phyloP scores from a whole-genome alignment of 192 early-diverging fungal species.

The Podochytrium sp. region DNA sequence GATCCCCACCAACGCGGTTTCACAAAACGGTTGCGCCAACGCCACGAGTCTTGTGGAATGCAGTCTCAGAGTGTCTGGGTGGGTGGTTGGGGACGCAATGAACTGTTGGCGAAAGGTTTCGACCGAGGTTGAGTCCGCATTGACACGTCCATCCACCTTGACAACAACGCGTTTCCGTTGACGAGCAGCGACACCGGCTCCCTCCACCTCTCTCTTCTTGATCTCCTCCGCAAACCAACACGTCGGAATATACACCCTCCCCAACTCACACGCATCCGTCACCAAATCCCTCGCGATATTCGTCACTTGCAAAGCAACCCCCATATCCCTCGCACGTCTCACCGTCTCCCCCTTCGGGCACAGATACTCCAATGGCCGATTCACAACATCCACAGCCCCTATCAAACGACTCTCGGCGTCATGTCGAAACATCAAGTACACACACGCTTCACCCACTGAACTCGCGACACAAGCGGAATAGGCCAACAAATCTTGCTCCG shows the following conservation, averaged over 20 bases:
- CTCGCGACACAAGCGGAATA: constrained; percentile 38
- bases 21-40: constrained; percentile 1
- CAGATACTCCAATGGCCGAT: neutral
- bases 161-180: neutral
- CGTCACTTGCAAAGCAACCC: constrained; percentile 46
- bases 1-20: constrained; percentile 31
- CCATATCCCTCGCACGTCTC: constrained; percentile 30
- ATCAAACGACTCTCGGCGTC: neutral
- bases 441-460: constrained; percentile 37
- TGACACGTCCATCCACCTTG: neutral
- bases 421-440: constrained; percentile 32
- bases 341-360: neutral
- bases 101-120: neutral
- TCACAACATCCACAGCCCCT: neutral
- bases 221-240: constrained; percentile 28
- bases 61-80: neutral
- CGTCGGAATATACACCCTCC: constrained; percentile 49
- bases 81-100: neutral
- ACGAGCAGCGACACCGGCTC: neutral
- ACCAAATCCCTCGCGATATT: constrained; percentile 58
- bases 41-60: constrained; percentile 32
- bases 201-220: neutral
- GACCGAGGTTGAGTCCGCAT: neutral
- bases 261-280: constrained; percentile 44
- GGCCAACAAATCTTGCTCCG: constrained; percentile 24